phyloP scores from a whole-genome alignment of 352 stramenopile species.

The Pilasporangium apinafurcum region DNA sequence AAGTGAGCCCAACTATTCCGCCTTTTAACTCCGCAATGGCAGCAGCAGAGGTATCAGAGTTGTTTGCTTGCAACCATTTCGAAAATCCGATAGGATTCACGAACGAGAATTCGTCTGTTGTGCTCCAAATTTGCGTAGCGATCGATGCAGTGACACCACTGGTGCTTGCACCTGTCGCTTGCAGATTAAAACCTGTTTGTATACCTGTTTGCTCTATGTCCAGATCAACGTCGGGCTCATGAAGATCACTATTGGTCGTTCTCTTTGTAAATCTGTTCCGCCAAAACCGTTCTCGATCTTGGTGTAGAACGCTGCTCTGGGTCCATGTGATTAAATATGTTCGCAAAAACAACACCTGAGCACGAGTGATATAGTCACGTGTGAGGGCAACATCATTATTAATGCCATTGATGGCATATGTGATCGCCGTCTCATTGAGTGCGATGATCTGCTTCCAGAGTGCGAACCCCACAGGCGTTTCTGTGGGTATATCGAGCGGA shows the following conservation, averaged over 20 bases:
- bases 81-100: constrained; percentile 36
- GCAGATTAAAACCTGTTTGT: constrained; percentile 50
- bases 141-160: constrained; percentile 25
- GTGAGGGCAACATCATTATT: constrained; percentile 52
- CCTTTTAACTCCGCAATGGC: constrained; percentile 9
- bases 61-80: constrained; percentile 28
- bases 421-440: constrained; percentile 52
- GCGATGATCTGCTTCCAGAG: constrained; percentile 77
- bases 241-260: constrained; percentile 28
- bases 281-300: constrained; percentile 64
- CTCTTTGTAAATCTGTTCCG: constrained; percentile 33
- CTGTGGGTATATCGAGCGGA: constrained; percentile 13
- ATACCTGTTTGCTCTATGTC: constrained; percentile 38
- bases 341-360: constrained; percentile 47
- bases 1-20: constrained; percentile 18
- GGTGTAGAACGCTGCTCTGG: constrained; percentile 24
- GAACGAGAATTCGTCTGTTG: constrained; percentile 29
- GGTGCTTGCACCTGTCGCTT: constrained; percentile 13
- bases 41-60: constrained; percentile 1
- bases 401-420: constrained; percentile 40
- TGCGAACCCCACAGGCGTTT: constrained; percentile 46
- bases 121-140: constrained; percentile 39
- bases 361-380: constrained; percentile 45
- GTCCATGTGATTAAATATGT: constrained; percentile 58
- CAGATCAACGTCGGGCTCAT: constrained; percentile 51